phyloP scores from a whole-genome alignment of 495 filamentous ascomycete species.

The Daldinia childiae region DNA sequence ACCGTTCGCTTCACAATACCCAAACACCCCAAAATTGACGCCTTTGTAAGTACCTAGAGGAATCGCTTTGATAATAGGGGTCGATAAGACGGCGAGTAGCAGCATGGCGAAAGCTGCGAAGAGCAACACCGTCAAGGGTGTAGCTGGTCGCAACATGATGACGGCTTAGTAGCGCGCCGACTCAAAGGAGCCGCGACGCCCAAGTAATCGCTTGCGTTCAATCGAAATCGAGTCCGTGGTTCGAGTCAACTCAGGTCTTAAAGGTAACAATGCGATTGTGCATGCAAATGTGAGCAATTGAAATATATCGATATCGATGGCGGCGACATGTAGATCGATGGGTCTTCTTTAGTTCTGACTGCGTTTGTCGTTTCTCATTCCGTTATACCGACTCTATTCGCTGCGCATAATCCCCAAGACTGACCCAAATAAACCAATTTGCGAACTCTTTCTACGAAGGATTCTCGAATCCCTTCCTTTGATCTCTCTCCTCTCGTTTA shows the following conservation, averaged over 20 bases:
- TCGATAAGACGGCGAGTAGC: conserved; percentile 88
- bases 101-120: conserved; percentile 86
- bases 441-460: conserved; percentile 7
- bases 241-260: conserved; percentile 14
- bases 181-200: conserved; percentile 43
- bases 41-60: conserved; percentile 80
- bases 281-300: conserved; percentile 26
- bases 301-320: conserved; percentile 19
- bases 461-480: conserved; percentile 1
- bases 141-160: conserved; percentile 85
- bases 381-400: conserved; percentile 18
- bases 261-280: conserved; percentile 23
- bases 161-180: conserved; percentile 42
- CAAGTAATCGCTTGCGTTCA: conserved; percentile 13
- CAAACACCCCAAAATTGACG: conserved; percentile 91
- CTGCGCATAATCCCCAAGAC: not conserved
- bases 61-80: conserved; percentile 86
- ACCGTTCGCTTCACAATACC: conserved; percentile 70
- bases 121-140: conserved; percentile 86
- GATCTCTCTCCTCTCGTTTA: not conserved
- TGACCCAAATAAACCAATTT: conserved; percentile 1
- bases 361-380: not conserved
- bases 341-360: not conserved
- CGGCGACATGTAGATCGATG: conserved; percentile 40
- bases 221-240: conserved; percentile 3